Base-by-base conservation (phyloP, 331 rosid species). In the Erythrophleum ivorense region DNA sequence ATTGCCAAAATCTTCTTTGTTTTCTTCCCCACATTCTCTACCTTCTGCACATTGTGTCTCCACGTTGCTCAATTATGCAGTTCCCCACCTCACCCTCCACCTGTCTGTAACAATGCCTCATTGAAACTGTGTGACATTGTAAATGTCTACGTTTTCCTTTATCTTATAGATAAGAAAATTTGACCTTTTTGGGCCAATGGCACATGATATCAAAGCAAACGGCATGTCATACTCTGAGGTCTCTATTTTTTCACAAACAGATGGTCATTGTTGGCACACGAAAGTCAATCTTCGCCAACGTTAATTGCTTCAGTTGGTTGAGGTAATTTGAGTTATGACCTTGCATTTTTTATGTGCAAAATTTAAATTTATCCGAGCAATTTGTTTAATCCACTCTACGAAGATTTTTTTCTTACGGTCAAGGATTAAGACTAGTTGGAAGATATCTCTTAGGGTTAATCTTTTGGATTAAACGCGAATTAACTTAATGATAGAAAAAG, bases 11-110 rank as follows among this genome's bases (percentile, higher is more conserved):
- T 63, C 21, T 21, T 45, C 29, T 84, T 84, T 89, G 89, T 86
- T 81, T 82, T 77, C 73, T 81, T 80, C 83, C 82, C 60, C 86
- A 76, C 87, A 90, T 80, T 85, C 90, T 76, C 81, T 72, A 50
- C 77, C 83, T 79, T 89, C 84, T 86, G 87, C 91, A 85, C 92
- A 82, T 77, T 88, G 81, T 60, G 84, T 81, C 64, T n/a, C n/a
- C n/a, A n/a, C n/a, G n/a, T n/a, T 70, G 81, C 66, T 84, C 91
- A 87, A 92, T 92, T 85, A 92, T 92, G 88, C 78, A 78, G 75
- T 82, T 79, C 80, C 79, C 86, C 68, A 75, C 89, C 71, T 38
- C 75, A 33, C 75, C 84, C 68, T 81, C 52, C 75, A 18, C 72
- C 78, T 65, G 69, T 77, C 65, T 85, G 77, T 58, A 68, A 71